Base-by-base conservation (phyloP, 2,329 filamentous ascomycete genomes). In the Aureobasidium sp. region DNA sequence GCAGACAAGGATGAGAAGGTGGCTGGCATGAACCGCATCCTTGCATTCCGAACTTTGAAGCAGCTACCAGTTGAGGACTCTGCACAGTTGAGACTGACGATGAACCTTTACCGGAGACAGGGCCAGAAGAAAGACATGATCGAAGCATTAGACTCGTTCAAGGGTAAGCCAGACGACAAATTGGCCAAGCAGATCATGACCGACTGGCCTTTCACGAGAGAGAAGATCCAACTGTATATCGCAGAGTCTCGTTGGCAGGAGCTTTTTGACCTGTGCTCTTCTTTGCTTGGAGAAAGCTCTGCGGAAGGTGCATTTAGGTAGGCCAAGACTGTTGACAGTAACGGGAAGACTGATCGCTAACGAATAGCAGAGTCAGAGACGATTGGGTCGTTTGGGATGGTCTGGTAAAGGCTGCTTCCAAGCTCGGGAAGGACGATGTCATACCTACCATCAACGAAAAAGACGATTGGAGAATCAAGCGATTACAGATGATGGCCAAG, bases 341-440 rank as follows among this genome's bases (percentile, higher is more conserved):
- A n/a, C 6, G 9, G 27, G 7, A 13, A 12, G 5, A 36, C 5
- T 13, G 15, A 23, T 15, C 15, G 10, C 44, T 60, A 12, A 39
- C 27, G 17, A 27, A 2, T 5, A 41, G 27, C 41, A 62, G 42
- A 29, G 41, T 62, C 41, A 53, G 50, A 47, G 60, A 62, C 12
- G 60, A 62, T 50, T 62, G 60, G 60, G 41, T 39, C 9, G 60
- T 56, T 26, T 63, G 62, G 62, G 56, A 60, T n/a, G 62, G 62
- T 20, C 48, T 59, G 20, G 48, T 60, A 3, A 57, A 48, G 27
- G 62, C 62, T 29, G 52, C 53, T n/a, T 23, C 37, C 12, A 52
- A 60, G 37, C 46, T 60, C 15, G 61, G 61, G 2, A 48, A 59
- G 34, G 15, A 26, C 7, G 60, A 62, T 26, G 42, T 13, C 23